Conservation (phyloP, 768 basidiomycete genomes). For the Aureoboletus auriporus region DNA sequence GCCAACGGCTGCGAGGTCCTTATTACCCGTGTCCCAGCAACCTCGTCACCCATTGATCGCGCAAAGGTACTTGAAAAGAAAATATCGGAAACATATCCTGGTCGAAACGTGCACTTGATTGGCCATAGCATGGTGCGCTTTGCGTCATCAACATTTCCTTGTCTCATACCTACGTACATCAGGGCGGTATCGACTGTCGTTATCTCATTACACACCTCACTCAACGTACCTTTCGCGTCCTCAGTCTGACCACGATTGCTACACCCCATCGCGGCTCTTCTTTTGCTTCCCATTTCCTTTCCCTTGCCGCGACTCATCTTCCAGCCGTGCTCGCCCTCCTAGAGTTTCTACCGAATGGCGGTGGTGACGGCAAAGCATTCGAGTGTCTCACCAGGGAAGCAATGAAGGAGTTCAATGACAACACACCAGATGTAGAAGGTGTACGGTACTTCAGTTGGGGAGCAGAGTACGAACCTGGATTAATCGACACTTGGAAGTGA, state of each 20-base stretch:
- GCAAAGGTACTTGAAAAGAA: slow-evolving; percentile 85
- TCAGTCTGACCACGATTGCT: slow-evolving; percentile 90
- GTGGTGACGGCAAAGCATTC: slow-evolving; percentile 94
- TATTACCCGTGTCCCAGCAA: slow-evolving; percentile 91
- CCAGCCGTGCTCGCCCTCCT: slow-evolving; percentile 71
- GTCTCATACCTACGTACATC: slow-evolving; percentile 21
- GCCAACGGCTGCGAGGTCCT: slow-evolving; percentile 86
- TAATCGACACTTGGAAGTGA: slow-evolving; percentile 86
- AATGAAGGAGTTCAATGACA: slow-evolving; percentile 87
- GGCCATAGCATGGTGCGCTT: slow-evolving; percentile 73
- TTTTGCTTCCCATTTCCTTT: slow-evolving; percentile 89
- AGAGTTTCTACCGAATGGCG: slow-evolving; percentile 84
- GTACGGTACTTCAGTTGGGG: slow-evolving; percentile 97
- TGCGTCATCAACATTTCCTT: not conserved
- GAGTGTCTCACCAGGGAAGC: slow-evolving; percentile 78
- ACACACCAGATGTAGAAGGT: slow-evolving; percentile 71
- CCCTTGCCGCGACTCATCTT: slow-evolving; percentile 62
- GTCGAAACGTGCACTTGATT: slow-evolving; percentile 80
- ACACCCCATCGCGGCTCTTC: slow-evolving; percentile 92
- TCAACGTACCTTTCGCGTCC: slow-evolving; percentile 70
- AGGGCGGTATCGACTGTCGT: slow-evolving; percentile 93
- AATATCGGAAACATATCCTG: slow-evolving; percentile 78
- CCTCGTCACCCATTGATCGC: slow-evolving; percentile 81
- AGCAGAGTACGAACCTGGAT: slow-evolving; percentile 80
- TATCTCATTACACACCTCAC: slow-evolving; percentile 82